Evolutionary conservation across 2,329 filamentous ascomycete genomes (phyloP).

Genomic region (Hansfordia pulvinata): DNA sequence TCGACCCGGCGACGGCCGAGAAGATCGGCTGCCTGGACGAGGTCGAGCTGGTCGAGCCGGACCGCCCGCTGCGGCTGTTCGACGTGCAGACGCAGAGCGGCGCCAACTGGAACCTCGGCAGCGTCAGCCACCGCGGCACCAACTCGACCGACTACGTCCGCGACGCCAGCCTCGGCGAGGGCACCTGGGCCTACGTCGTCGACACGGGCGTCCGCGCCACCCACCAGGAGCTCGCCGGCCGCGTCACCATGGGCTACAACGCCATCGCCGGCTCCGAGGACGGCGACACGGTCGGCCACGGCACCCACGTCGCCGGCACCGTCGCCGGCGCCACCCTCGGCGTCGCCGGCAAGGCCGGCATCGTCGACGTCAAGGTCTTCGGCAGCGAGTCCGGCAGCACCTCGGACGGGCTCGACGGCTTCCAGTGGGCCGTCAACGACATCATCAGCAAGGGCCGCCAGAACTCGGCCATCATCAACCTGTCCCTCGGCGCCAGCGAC

Average conservation of each 20-base stretch:
- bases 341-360: conserved; percentile 1
- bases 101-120: conserved; percentile 28
- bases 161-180: conserved; percentile 23
- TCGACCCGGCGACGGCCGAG: no score
- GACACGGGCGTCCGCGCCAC: conserved; percentile 36
- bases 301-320: conserved; percentile 3
- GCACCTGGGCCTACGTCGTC: conserved; percentile 35
- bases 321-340: neutral
- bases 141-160: conserved; percentile 24
- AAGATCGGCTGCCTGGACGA: no score
- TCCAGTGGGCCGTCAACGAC: conserved; percentile 28
- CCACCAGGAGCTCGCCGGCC: conserved; percentile 16
- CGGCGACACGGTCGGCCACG: conserved; percentile 1
- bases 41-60: no score
- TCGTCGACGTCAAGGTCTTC: conserved; percentile 1
- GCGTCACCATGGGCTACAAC: neutral
- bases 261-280: conserved; percentile 6
- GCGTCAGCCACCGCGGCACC: conserved; percentile 25
- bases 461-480: conserved; percentile 33
- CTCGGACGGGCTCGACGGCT: conserved; percentile 16
- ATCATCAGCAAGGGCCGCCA: conserved; percentile 24
- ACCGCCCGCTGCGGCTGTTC: no score
- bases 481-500: conserved; percentile 36
- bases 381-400: conserved; percentile 8
- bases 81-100: conserved; percentile 22